Conservation (phyloP, 2,329 filamentous ascomycete species). For the Paracoccidioides brasiliensis region DNA sequence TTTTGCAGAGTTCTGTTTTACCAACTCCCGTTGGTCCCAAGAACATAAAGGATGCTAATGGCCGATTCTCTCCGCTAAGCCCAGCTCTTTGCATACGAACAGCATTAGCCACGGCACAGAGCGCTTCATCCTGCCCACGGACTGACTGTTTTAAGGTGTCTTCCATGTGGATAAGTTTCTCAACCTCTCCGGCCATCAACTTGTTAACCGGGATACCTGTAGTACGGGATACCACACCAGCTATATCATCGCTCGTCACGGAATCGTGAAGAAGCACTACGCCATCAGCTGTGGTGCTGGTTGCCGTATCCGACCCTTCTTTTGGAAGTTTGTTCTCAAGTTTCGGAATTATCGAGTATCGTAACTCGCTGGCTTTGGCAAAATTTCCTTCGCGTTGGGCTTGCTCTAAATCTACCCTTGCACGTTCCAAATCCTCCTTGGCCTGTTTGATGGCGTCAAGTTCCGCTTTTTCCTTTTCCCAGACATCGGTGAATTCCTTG, state of each 20-base stretch:
- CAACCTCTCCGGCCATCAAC: conserved; percentile 82
- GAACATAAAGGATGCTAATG: conserved; percentile 94
- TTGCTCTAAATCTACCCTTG: conserved; percentile 71
- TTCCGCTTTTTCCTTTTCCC: conserved; percentile 79
- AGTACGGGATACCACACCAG: conserved; percentile 74
- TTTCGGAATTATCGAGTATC: conserved; percentile 74
- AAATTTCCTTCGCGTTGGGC: conserved; percentile 84
- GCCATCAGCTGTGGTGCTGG: conserved; percentile 24
- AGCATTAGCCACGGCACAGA: conserved; percentile 80
- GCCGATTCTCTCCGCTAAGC: conserved; percentile 78
- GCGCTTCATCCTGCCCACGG: conserved; percentile 84
- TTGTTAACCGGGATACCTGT: conserved; percentile 91
- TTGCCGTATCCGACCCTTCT: conserved; percentile 44
- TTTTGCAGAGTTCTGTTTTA: conserved; percentile 95
- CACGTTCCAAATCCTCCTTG: conserved; percentile 78
- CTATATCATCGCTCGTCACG: conserved; percentile 92
- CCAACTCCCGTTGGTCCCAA: conserved; percentile 91
- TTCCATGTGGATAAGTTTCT: conserved; percentile 94
- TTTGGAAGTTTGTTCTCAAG: conserved; percentile 68
- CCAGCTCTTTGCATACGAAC: conserved; percentile 90
- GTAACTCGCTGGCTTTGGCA: conserved; percentile 74
- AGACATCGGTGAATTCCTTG: conserved; percentile 60
- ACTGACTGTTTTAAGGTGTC: conserved; percentile 72
- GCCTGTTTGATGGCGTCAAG: conserved; percentile 77
- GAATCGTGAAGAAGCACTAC: conserved; percentile 74